Evolutionary conservation across 305 asterid genomes (phyloP).

Genomic region (Salvia sclarea): DNA sequence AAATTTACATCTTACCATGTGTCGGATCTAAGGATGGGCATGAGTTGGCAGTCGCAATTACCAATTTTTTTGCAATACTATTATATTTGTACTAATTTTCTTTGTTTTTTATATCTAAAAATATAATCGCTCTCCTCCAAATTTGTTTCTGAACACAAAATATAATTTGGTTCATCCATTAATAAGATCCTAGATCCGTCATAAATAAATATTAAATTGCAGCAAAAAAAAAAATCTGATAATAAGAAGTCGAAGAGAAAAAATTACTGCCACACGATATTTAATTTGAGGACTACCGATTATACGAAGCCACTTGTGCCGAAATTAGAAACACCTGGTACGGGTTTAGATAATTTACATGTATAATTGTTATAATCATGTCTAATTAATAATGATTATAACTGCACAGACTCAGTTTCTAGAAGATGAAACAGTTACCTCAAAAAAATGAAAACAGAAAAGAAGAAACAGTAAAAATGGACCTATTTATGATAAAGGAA

Average conservation of each 20-base stretch:
- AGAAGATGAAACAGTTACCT: constrained; percentile 7
- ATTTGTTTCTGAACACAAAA: no score
- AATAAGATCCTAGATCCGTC: no score
- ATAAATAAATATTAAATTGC: no score
- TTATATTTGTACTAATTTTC: no score
- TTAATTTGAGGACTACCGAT: neutral
- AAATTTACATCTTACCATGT: no score
- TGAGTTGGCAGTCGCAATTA: no score
- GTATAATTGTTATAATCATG: neutral
- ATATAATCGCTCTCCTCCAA: no score
- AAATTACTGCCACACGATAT: neutral
- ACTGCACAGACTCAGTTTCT: neutral
- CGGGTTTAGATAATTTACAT: neutral
- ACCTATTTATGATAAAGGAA: constrained; percentile 2
- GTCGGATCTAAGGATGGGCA: no score
- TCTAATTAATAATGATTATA: neutral
- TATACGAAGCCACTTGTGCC: neutral
- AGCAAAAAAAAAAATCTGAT: neutral
- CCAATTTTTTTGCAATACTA: no score
- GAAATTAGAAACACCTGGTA: neutral
- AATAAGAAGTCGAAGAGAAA: neutral
- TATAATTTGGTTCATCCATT: no score
- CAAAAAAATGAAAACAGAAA: no score
- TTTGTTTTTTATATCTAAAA: no score
- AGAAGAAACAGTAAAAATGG: neutral